phyloP scores from a whole-genome alignment of 192 early-diverging fungal genomes.

The Gryganskiella cystojenkinii region DNA sequence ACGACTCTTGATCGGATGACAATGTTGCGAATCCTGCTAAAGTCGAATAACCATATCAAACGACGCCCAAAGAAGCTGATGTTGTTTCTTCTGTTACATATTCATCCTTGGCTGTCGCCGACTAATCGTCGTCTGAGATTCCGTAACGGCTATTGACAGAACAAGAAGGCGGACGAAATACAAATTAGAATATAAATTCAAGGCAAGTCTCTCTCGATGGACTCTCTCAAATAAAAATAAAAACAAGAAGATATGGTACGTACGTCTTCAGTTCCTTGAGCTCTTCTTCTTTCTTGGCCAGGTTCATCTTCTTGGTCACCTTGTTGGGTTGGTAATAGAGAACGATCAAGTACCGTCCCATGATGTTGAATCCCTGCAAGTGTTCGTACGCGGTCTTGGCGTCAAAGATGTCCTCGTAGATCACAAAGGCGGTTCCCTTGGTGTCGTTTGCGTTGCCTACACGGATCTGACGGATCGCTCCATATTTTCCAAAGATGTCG shows the following conservation, averaged over 20 bases:
- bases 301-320: slow-evolving; percentile 80
- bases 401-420: slow-evolving; percentile 98
- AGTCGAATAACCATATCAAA: no score
- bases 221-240: slow-evolving; percentile 1
- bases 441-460: slow-evolving; percentile 86
- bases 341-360: slow-evolving; percentile 95
- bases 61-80: background rate
- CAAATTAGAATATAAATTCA: background rate
- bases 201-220: background rate
- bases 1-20: background rate
- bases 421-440: slow-evolving; percentile 94
- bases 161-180: background rate
- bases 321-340: slow-evolving; percentile 90
- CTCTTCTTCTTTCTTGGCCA: slow-evolving; percentile 82
- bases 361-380: slow-evolving; percentile 95
- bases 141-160: slow-evolving; percentile 41
- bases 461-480: slow-evolving; percentile 94
- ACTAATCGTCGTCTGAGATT: slow-evolving; percentile 42
- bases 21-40: no score
- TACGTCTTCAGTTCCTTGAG: slow-evolving; percentile 77
- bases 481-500: slow-evolving; percentile 98
- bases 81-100: background rate
- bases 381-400: slow-evolving; percentile 98
- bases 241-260: slow-evolving; percentile 22
- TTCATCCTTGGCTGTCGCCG: background rate